These are phyloP conservation scores for Cladosporium sp. DNA, from an alignment of 2,329 filamentous ascomycete species.

Conservation along the genomic window DNA sequence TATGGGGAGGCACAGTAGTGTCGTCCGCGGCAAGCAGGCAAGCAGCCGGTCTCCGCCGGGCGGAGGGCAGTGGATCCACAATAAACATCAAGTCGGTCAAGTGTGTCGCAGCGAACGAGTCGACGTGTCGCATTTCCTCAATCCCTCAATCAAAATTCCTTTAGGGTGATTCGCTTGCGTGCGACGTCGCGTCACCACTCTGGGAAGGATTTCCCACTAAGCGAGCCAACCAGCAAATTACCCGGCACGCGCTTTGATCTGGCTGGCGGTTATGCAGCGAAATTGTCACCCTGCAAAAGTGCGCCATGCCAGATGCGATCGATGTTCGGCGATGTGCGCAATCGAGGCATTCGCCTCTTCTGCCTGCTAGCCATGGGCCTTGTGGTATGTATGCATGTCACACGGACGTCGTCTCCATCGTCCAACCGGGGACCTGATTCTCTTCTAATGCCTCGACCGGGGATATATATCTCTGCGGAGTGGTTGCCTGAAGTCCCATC, in stretches of 20 bases:
- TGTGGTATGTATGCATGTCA: neutral
- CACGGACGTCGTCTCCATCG: neutral
- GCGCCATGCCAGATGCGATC: slow-evolving; percentile 2
- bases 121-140: neutral
- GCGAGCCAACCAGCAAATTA: slow-evolving; percentile 13
- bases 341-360: neutral
- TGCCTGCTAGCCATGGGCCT: neutral
- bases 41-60: neutral
- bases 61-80: neutral
- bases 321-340: slow-evolving; percentile 5
- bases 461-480: neutral
- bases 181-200: slow-evolving; percentile 7
- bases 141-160: neutral
- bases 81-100: neutral
- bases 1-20: neutral
- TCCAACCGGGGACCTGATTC: neutral
- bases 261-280: slow-evolving; percentile 3
- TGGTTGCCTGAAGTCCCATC: neutral
- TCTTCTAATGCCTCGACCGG: neutral
- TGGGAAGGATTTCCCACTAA: neutral
- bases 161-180: neutral
- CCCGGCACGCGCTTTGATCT: neutral
- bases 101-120: neutral
- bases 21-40: neutral
- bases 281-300: neutral